These are phyloP conservation scores for Paramecium tetraurelia DNA, from an alignment of 73 alveolate species.

Conservation along the genomic window DNA sequence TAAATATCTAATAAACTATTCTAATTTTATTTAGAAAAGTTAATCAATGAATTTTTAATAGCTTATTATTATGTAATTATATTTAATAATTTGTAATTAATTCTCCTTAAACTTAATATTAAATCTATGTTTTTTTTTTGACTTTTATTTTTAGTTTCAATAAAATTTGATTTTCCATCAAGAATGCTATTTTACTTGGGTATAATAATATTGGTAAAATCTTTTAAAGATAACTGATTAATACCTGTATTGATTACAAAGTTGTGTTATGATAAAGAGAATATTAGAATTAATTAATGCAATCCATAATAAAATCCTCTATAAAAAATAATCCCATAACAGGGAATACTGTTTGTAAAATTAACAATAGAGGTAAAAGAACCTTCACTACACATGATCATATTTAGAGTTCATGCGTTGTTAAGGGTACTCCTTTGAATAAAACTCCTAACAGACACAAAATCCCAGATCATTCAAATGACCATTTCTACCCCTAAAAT, in stretches of 20 bases:
- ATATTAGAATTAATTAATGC: background rate
- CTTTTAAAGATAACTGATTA: background rate
- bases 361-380: background rate
- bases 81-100: no score
- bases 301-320: background rate
- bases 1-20: no score
- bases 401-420: background rate
- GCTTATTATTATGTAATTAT: no score
- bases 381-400: constrained; percentile 1
- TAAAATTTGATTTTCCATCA: background rate
- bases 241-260: background rate
- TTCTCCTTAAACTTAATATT: background rate
- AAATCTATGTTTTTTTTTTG: background rate
- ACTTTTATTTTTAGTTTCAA: background rate
- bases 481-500: background rate
- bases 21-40: no score
- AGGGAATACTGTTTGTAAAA: background rate
- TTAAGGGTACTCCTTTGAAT: background rate
- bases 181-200: background rate
- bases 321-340: background rate
- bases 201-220: no score
- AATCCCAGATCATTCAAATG: constrained; percentile 18
- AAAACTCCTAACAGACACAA: constrained; percentile 11
- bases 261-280: background rate
- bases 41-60: no score